A percentile compares a stretch with the other conserved stretches of the same genome.
These are phyloP conservation scores for Aspergillus felis DNA, from an alignment of 2,329 filamentous ascomycete genomes.

Conservation along the genomic window DNA sequence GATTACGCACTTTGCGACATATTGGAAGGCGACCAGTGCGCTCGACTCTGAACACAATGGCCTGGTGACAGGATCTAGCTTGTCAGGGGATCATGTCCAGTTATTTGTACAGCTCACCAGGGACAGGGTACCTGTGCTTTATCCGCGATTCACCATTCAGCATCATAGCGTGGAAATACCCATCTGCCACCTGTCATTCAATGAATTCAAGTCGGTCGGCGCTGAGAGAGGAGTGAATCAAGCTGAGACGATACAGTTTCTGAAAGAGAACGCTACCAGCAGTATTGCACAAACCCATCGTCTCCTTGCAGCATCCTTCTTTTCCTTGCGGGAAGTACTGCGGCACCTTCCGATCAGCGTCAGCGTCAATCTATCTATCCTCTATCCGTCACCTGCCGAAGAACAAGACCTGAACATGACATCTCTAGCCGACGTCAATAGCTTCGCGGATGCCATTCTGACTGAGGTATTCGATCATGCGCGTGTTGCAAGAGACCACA, in stretches of 20 bases:
- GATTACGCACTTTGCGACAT: constrained; percentile 97
- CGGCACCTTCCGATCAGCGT: constrained; percentile 70
- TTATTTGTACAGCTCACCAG: constrained; percentile 88
- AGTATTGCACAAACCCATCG: constrained; percentile 65
- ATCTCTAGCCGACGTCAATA: constrained; percentile 77
- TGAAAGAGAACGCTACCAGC: constrained; percentile 30
- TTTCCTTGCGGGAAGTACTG: constrained; percentile 76
- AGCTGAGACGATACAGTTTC: constrained; percentile 24
- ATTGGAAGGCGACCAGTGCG: constrained; percentile 98
- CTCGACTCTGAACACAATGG: constrained; percentile 80
- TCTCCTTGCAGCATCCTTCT: constrained; percentile 68
- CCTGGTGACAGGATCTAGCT: constrained; percentile 87
- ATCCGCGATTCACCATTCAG: constrained; percentile 76
- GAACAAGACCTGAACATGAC: constrained; percentile 67
- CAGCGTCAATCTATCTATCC: constrained; percentile 85
- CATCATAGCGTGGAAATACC: constrained; percentile 76
- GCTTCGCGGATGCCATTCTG: constrained; percentile 78
- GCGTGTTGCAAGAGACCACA: constrained; percentile 60
- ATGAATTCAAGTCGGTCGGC: constrained; percentile 48
- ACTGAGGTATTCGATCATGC: constrained; percentile 89
- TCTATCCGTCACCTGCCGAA: constrained; percentile 76
- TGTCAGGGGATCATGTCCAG: constrained; percentile 92
- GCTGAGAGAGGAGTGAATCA: constrained; percentile 33
- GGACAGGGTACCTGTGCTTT: constrained; percentile 81
- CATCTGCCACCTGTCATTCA: constrained; percentile 71